Base-by-base conservation (phyloP, 768 basidiomycete species). In the Cyathus striatus region DNA sequence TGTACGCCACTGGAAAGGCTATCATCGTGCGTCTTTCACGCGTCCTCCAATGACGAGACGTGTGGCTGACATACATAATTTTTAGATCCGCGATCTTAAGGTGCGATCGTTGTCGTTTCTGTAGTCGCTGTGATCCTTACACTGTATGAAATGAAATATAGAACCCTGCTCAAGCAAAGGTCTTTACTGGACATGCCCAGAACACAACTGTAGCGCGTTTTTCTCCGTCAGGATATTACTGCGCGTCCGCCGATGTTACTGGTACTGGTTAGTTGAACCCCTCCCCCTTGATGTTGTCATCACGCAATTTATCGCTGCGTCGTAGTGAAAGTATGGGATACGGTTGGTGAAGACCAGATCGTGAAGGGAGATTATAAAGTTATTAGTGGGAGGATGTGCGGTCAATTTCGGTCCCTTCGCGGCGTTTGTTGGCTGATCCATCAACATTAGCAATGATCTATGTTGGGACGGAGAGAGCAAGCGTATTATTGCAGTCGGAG, bases 381-480 rank as follows among this genome's bases (percentile, higher is more conserved):
- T 10, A 63, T 91, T 32, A 75, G 81, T 6, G 90, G 88, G 2
- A 74, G 73, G 41, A 74, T 92, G 89, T 90, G 78, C 66, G 21
- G n/a, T 26, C 10, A 32, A 7, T 41, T 14, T 17, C 7, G 17
- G 16, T 32, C 25, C n/a, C 17, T 30, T 23, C 12, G 9, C 9
- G 6, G 7, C 12, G 23, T 22, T 9, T 27, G 17, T 30, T 6
- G n/a, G 17, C 17, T 30, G 13, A 27, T 35, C 5, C 42, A 37
- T 20, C 17, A n/a, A 23, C 33, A 3, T 6, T 50, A 91, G 93
- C 50, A 93, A 93, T 52, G 95, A 97, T 64, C 76, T 98, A 17
- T 86, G 85, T 9, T 98, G 95, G 95, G 95, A 97, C 55, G 88
- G 87, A 1, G 95, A 97, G 62, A 90, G 87, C 57, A 95, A 96